A percentile compares a stretch with the other conserved stretches of the same genome.
Evolutionary conservation across 2,329 filamentous ascomycete species (phyloP).

Genomic region (Aureobasidium subglaciale): DNA sequence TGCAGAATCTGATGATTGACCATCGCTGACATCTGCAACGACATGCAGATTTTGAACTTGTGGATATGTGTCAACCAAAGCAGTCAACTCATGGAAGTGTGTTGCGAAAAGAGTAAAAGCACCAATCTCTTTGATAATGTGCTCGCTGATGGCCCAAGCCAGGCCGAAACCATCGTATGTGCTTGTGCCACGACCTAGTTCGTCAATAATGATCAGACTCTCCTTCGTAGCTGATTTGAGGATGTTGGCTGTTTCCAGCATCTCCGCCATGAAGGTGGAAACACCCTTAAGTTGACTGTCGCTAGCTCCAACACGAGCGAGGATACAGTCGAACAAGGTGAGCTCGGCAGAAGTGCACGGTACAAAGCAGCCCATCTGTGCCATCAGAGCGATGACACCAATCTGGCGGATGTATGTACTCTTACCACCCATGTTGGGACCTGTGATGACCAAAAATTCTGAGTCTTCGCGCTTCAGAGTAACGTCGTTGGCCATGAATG

Average conservation of each 20-base stretch:
- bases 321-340: constrained; percentile 93
- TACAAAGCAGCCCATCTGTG: constrained; percentile 93
- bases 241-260: constrained; percentile 98
- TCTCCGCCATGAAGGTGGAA: constrained; percentile 98
- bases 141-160: constrained; percentile 98
- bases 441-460: constrained; percentile 92
- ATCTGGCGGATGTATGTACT: constrained; percentile 98
- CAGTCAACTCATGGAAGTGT: constrained; percentile 96
- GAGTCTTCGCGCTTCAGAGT: constrained; percentile 69
- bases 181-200: constrained; percentile 90
- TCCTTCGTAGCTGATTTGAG: constrained; percentile 93
- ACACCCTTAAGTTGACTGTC: constrained; percentile 97
- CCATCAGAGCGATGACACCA: constrained; percentile 94
- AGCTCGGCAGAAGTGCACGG: constrained; percentile 85
- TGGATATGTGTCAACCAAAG: constrained; percentile 75
- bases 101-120: constrained; percentile 95
- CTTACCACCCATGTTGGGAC: constrained; percentile 98
- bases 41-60: constrained; percentile 93
- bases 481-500: constrained; percentile 98
- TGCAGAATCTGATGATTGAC: constrained; percentile 37
- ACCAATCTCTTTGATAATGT: constrained; percentile 91
- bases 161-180: constrained; percentile 98
- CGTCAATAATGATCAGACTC: constrained; percentile 96
- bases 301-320: constrained; percentile 89
- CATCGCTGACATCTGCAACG: constrained; percentile 75